Evolutionary conservation across 2,329 filamentous ascomycete genomes (phyloP).

Genomic region (Arachnomyces sp.): DNA sequence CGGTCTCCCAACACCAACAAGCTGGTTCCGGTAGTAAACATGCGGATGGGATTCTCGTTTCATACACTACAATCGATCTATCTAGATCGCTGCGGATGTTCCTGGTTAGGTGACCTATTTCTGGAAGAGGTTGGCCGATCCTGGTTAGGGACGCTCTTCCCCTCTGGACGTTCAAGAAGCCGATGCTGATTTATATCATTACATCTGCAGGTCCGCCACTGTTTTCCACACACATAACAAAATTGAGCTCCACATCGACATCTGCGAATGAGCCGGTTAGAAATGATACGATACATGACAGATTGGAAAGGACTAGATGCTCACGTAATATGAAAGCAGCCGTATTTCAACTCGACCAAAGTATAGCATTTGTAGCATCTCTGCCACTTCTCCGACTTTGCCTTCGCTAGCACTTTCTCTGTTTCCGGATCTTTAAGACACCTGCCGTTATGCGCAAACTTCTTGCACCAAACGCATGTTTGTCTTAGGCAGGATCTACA

Average conservation of each 20-base stretch:
- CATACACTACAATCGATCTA: no score
- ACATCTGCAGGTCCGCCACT: constrained; percentile 20
- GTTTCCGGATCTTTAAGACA: constrained; percentile 19
- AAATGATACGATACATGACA: neutral
- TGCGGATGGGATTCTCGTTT: no score
- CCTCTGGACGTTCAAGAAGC: no score
- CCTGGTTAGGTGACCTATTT: no score
- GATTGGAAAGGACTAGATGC: constrained; percentile 2
- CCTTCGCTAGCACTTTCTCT: constrained; percentile 48
- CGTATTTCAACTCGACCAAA: constrained; percentile 27
- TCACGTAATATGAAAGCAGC: constrained; percentile 31
- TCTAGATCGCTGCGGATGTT: no score
- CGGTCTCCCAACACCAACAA: no score
- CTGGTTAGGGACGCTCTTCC: no score
- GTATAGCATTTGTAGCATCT: constrained; percentile 66
- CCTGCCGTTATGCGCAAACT: constrained; percentile 11
- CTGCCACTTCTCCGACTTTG: constrained; percentile 64
- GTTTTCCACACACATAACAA: constrained; percentile 23
- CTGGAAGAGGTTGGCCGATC: no score
- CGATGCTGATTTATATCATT: no score
- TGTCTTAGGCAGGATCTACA: constrained; percentile 15
- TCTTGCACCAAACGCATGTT: constrained; percentile 22
- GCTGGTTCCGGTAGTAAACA: no score
- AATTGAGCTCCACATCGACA: constrained; percentile 25
- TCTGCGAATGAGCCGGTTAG: constrained; percentile 7